A percentile compares a stretch with the other conserved stretches of the same genome.
These are phyloP conservation scores for Trypanosoma conorhini DNA, from an alignment of 208 protist genomes.

Conservation along the genomic window DNA sequence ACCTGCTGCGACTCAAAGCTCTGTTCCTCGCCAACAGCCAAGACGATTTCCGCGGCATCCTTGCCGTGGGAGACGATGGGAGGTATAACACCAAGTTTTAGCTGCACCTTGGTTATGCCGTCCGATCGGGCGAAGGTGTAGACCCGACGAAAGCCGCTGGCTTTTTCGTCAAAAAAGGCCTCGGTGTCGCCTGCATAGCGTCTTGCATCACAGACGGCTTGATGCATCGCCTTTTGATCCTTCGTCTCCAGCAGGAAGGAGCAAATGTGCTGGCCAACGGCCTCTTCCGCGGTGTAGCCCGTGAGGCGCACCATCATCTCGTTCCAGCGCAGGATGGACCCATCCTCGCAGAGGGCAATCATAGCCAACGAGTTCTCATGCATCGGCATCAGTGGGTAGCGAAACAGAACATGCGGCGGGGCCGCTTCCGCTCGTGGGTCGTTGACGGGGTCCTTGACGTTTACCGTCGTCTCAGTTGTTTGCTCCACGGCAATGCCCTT, in stretches of 20 bases:
- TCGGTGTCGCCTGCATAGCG: constrained; percentile 69
- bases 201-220: constrained; percentile 52
- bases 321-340: constrained; percentile 78
- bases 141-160: neutral
- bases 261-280: constrained; percentile 83
- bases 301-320: constrained; percentile 57
- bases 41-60: constrained; percentile 61
- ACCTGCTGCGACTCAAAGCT: constrained; percentile 33
- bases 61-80: constrained; percentile 52
- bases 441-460: too few relatives aligned
- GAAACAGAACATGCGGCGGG: constrained; percentile 29
- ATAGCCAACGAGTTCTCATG: constrained; percentile 33
- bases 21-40: constrained; percentile 69
- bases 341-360: constrained; percentile 81
- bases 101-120: constrained; percentile 66
- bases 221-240: constrained; percentile 75
- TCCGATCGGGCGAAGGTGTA: constrained; percentile 77
- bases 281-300: constrained; percentile 63
- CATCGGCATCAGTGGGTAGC: constrained; percentile 45
- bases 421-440: too few relatives aligned
- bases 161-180: constrained; percentile 38
- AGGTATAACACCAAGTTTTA: constrained; percentile 61
- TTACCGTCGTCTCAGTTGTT: too few relatives aligned
- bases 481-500: neutral
- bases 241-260: constrained; percentile 67